A percentile compares a stretch with the other conserved stretches of the same genome.
phyloP scores from a whole-genome alignment of 805 yeast species.

The Candida broadrunensis region DNA sequence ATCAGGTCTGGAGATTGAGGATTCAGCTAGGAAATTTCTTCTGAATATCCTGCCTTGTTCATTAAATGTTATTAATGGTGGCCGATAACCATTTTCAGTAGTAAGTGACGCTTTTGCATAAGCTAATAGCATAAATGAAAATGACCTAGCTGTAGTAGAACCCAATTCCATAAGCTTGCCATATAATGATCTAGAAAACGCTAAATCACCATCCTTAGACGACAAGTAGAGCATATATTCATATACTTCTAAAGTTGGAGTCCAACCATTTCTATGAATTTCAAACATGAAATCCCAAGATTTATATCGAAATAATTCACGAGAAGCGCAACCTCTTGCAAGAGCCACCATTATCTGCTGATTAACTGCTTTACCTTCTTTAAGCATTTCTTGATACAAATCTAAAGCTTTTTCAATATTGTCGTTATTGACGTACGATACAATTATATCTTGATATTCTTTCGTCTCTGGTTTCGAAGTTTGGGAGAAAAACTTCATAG shows the following conservation, averaged over 20 bases:
- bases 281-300: conserved; percentile 83
- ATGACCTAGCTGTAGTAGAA: conserved; percentile 35
- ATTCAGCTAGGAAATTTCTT: conserved; percentile 40
- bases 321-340: conserved; percentile 64
- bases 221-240: conserved; percentile 73
- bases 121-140: conserved; percentile 47
- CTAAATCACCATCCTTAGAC: conserved; percentile 76
- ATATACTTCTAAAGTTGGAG: conserved; percentile 47
- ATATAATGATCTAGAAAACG: conserved; percentile 67
- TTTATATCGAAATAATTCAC: conserved; percentile 41
- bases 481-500: conserved; percentile 76
- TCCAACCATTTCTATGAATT: conserved; percentile 46
- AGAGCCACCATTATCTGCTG: conserved; percentile 48
- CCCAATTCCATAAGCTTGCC: conserved; percentile 38
- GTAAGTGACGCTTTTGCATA: conserved; percentile 37
- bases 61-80: conserved; percentile 37
- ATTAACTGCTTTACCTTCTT: conserved; percentile 20
- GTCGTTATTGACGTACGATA: conserved; percentile 57
- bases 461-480: conserved; percentile 63
- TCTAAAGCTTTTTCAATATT: conserved; percentile 75
- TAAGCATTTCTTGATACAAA: conserved; percentile 66
- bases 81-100: conserved; percentile 10
- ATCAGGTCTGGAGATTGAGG: conserved; percentile 4
- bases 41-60: conserved; percentile 48
- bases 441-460: conserved; percentile 71